Evolutionary conservation across 2,329 filamentous ascomycete species (phyloP).

Genomic region (Lachnellula hyalina): DNA sequence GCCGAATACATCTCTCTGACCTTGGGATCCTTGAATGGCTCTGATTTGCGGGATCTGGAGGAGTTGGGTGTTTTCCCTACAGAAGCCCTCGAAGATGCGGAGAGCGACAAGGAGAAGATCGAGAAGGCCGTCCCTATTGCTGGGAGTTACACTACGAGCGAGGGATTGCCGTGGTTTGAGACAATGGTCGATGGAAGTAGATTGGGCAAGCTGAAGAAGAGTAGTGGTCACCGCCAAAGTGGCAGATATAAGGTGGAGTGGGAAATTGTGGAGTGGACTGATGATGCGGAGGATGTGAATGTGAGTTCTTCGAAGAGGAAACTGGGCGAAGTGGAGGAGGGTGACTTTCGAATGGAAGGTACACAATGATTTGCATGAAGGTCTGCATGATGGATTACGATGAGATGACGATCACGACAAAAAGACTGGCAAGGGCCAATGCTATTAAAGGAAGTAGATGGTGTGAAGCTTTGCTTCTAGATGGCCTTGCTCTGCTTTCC

Average conservation of each 20-base stretch:
- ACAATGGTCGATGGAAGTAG: constrained; percentile 70
- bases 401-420: neutral
- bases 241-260: constrained; percentile 66
- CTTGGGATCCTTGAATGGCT: constrained; percentile 67
- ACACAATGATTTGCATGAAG: constrained; percentile 9
- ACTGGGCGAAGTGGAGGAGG: constrained; percentile 34
- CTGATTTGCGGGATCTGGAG: constrained; percentile 68
- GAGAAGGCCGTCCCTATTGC: constrained; percentile 24
- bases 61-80: constrained; percentile 67
- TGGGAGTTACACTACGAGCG: constrained; percentile 23
- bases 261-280: constrained; percentile 74
- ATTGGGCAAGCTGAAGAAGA: constrained; percentile 61
- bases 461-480: neutral
- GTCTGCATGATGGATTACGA: neutral
- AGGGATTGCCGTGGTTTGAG: constrained; percentile 79
- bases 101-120: constrained; percentile 22
- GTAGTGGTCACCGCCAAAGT: constrained; percentile 49
- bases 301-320: constrained; percentile 47
- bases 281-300: constrained; percentile 36
- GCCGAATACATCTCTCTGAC: constrained; percentile 76
- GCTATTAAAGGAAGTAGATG: neutral
- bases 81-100: constrained; percentile 33
- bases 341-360: constrained; percentile 9
- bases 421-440: neutral
- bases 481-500: neutral